Evolutionary conservation across 2,329 filamentous ascomycete species (phyloP), one percentile per base, ranked within the genome.

Genomic region (Orbilia quercus): DNA sequence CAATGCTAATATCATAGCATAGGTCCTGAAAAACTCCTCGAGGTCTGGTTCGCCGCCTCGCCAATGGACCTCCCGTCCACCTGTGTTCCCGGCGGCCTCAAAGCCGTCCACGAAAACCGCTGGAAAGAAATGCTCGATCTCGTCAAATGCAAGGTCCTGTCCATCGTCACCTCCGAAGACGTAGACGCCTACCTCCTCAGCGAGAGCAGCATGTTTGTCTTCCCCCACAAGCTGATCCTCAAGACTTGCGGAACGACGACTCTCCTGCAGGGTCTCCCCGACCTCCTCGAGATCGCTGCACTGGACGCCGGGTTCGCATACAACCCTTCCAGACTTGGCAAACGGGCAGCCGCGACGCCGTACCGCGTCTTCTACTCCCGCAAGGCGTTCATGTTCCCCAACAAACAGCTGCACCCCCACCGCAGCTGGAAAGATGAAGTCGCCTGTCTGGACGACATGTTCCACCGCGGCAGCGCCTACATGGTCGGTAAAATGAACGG

Each of bases 401-500:
- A 97, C 80, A 91, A 92, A 81, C 95, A 99, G 83, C 91, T 87
- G 66, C 93, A 93, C 6, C 95, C 95, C 62, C 95, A 99, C 82
- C 90, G 92, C 75, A 98, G 93, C 88, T 99, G 95, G 95, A 90
- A 92, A 77, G 90, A 97, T 80, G 95, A 99, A 81, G 94, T 98
- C 79, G 90, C 89, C 78, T 96, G 90, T 78, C 85, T 99, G 75
- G 95, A 99, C 82, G 90, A 91, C 80, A 91, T 93, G 81, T 97
- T 99, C 80, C 85, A 90, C 74, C 90, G 91, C 65, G 95, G 95
- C 63, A 98, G 94, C 81, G 95, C 95, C 55, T 99, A 99, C 82
- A 96, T 98, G 93, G 96, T 99, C 76, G 95, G 95, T 79, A 98
- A 97, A 83, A 98, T 98, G 94, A 99, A 99, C 78, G 94, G 95